Conservation (phyloP, 2,329 filamentous ascomycete species). For the Alternaria angustiovoidea region DNA sequence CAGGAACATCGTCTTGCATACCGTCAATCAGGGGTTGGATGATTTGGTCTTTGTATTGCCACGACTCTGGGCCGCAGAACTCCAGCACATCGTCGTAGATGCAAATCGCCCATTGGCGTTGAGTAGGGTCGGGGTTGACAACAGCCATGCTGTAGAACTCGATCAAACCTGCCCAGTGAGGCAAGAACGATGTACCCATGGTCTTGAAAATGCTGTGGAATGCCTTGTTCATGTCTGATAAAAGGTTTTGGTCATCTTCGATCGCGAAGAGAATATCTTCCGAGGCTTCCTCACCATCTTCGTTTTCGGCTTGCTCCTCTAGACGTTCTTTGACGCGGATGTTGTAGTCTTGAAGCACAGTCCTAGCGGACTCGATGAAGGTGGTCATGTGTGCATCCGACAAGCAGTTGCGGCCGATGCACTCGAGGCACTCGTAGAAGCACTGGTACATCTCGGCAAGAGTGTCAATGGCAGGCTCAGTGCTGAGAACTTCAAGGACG, state of each 20-base stretch:
- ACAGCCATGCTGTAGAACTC: slow-evolving; percentile 87
- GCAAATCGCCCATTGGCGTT: slow-evolving; percentile 98
- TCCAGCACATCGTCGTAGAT: slow-evolving; percentile 98
- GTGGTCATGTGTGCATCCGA: slow-evolving; percentile 79
- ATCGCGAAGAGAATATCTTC: slow-evolving; percentile 90
- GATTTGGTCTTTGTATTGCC: slow-evolving; percentile 85
- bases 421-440: slow-evolving; percentile 98
- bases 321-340: slow-evolving; percentile 80
- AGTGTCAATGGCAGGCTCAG: slow-evolving; percentile 94
- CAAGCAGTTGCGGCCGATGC: slow-evolving; percentile 85
- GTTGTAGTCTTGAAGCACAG: slow-evolving; percentile 91
- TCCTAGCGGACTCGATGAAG: slow-evolving; percentile 87
- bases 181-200: slow-evolving; percentile 84
- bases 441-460: slow-evolving; percentile 99
- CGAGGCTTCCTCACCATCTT: slow-evolving; percentile 88
- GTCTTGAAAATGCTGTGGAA: slow-evolving; percentile 99
- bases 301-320: slow-evolving; percentile 84
- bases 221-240: slow-evolving; percentile 99
- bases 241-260: slow-evolving; percentile 93
- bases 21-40: slow-evolving; percentile 86
- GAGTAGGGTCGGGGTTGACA: slow-evolving; percentile 80
- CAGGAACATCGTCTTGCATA: slow-evolving; percentile 83
- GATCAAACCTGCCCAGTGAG: slow-evolving; percentile 85
- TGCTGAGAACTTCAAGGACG: slow-evolving; percentile 89
- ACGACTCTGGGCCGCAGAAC: slow-evolving; percentile 90